Conservation (phyloP, 2,329 filamentous ascomycete genomes). For the Alternaria alternata region DNA sequence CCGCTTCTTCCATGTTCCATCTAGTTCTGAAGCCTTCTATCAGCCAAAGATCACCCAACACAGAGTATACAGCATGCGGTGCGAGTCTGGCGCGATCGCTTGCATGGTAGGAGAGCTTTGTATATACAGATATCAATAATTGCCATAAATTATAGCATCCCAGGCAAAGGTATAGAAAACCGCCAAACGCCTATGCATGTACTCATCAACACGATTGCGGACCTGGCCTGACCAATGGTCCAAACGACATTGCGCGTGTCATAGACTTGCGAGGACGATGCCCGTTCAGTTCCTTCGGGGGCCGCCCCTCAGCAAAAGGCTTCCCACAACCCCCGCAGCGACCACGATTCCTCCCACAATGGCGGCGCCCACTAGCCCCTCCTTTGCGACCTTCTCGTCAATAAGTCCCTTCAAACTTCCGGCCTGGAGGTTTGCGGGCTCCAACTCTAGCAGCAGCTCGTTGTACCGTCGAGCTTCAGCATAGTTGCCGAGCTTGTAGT, state of each 20-base stretch:
- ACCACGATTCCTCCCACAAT: constrained; percentile 94
- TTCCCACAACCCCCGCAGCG: constrained; percentile 90
- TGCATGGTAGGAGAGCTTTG: background rate
- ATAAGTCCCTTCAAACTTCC: constrained; percentile 85
- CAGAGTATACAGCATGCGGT: background rate
- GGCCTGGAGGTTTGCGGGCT: constrained; percentile 90
- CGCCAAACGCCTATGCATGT: constrained; percentile 39
- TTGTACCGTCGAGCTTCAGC: constrained; percentile 94
- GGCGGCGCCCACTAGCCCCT: constrained; percentile 91
- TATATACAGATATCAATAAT: constrained; percentile 19
- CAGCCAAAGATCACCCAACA: background rate
- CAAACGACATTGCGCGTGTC: background rate
- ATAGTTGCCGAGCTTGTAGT: constrained; percentile 99
- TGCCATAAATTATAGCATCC: constrained; percentile 18
- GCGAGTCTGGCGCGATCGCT: background rate
- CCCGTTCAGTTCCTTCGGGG: constrained; percentile 63
- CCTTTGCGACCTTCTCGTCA: constrained; percentile 94
- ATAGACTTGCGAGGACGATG: background rate
- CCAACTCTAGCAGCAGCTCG: constrained; percentile 87
- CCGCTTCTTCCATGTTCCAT: constrained; percentile 36
- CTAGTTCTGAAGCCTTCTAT: constrained; percentile 27
- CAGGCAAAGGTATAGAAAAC: constrained; percentile 28
- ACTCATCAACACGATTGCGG: constrained; percentile 10
- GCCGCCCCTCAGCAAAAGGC: constrained; percentile 78
- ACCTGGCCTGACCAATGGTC: background rate